phyloP scores from a whole-genome alignment of 371 early-diverging fungal genomes.

The Mucor piriformis region DNA sequence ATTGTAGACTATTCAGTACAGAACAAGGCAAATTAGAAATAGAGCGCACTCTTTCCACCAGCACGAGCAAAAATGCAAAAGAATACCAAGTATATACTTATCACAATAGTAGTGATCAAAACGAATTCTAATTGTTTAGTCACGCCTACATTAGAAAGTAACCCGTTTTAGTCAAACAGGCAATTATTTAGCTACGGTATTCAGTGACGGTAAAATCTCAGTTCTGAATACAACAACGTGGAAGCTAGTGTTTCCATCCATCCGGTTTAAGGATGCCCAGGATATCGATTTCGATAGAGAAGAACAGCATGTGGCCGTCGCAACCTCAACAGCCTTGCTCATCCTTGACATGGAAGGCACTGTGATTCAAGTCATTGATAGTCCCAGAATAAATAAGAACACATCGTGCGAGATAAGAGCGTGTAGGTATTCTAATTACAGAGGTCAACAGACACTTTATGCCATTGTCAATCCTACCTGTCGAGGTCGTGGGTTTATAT shows the following conservation, averaged over 20 bases:
- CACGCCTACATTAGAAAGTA: constrained; percentile 56
- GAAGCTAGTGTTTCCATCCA: constrained; percentile 46
- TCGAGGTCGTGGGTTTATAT: constrained; percentile 36
- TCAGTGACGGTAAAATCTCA: constrained; percentile 65
- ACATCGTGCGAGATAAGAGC: constrained; percentile 51
- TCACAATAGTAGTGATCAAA: too few species aligned
- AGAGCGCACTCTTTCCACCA: constrained; percentile 17
- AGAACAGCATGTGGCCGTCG: constrained; percentile 36
- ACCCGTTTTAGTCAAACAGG: constrained; percentile 58
- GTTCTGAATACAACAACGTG: constrained; percentile 57
- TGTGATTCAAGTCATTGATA: constrained; percentile 62
- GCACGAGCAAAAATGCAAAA: constrained; percentile 21
- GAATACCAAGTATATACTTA: constrained; percentile 46
- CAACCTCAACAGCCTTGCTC: constrained; percentile 46
- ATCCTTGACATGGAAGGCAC: constrained; percentile 55
- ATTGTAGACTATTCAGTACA: constrained; percentile 55
- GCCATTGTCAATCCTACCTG: constrained; percentile 42
- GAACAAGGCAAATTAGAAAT: constrained; percentile 27
- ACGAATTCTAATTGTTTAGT: too few species aligned
- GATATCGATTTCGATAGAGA: constrained; percentile 58
- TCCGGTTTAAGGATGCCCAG: constrained; percentile 60
- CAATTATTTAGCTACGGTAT: constrained; percentile 57
- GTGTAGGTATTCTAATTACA: constrained; percentile 23
- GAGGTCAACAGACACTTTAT: constrained; percentile 28
- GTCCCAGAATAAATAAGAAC: constrained; percentile 56